Base-by-base conservation (phyloP, 2,329 filamentous ascomycete genomes). In the Fusarium robinianum region DNA sequence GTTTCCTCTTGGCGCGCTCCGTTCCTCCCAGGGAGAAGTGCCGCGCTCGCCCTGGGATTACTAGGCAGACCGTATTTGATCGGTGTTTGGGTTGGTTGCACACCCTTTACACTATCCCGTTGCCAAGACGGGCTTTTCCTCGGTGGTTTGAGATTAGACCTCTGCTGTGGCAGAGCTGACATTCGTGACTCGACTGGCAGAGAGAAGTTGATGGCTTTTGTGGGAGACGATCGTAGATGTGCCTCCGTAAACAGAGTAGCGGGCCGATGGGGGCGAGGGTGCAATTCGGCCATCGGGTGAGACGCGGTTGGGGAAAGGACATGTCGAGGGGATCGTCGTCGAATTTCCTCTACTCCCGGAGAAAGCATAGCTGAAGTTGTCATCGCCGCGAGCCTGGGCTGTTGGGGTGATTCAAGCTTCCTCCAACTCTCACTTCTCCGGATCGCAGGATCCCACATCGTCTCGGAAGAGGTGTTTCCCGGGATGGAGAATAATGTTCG, bases 361-460 rank as follows among this genome's bases (percentile, higher is more conserved):
- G 79, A 81, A 6, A 77, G 61, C 55, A 79, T 72, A 6, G 72
- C 68, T 2, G 73, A 75, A 8, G 74, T 75, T 4, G 72, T 74
- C 9, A 63, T 66, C 2, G 70, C 74, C 35, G 65, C 65, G 3
- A 61, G 59, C 46, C 58, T 63, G 21, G 57, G 51, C 11, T 42
- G 33, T 6, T 40, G 32, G 16, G 37, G 12, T 46, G 37, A 8
- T 41, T 30, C 8, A 35, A n/a, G n/a, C n/a, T n/a, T n/a, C n/a
- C n/a, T n/a, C n/a, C n/a, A n/a, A n/a, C n/a, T n/a, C n/a, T n/a
- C n/a, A 12, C 27, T 42, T 26, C 39, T 54, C 12, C 30, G 62
- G 35, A 67, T 49, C 8, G 49, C n/a, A n/a, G n/a, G n/a, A n/a
- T n/a, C n/a, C n/a, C n/a, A n/a, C n/a, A n/a, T n/a, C n/a, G n/a